These are phyloP conservation scores for Pseudopyricularia cyperi DNA, from an alignment of 2,329 filamentous ascomycete genomes.

Conservation along the genomic window DNA sequence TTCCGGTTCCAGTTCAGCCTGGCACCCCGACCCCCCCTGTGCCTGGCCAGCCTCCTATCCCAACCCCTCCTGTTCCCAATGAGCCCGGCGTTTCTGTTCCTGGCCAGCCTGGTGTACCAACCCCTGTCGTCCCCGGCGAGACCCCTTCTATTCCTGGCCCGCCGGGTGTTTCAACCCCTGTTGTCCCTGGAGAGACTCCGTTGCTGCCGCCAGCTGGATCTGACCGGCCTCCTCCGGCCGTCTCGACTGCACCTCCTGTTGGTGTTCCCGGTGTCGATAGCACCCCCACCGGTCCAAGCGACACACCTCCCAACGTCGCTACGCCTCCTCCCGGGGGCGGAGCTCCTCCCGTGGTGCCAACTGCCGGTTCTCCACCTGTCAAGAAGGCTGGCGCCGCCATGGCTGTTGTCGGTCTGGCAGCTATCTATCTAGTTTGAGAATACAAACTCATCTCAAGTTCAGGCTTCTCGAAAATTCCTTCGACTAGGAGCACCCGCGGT, in stretches of 20 bases:
- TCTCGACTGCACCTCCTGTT: background rate
- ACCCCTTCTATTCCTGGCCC: constrained; percentile 7
- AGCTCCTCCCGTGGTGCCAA: constrained; percentile 8
- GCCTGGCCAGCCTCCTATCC: background rate
- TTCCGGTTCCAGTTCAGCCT: background rate
- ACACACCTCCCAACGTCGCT: background rate
- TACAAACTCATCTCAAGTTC: background rate
- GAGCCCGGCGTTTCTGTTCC: background rate
- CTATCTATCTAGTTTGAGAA: constrained; percentile 26
- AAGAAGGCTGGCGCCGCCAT: constrained; percentile 19
- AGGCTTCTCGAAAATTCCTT: background rate
- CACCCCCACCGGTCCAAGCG: constrained; percentile 4
- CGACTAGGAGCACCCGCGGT: background rate
- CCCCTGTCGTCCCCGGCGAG: background rate
- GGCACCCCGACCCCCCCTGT: background rate
- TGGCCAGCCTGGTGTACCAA: background rate
- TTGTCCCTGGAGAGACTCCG: background rate
- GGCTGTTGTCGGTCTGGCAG: constrained; percentile 23
- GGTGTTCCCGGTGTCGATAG: background rate
- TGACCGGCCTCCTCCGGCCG: background rate
- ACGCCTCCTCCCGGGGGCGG: background rate
- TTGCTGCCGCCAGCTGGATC: background rate
- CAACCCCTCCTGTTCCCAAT: background rate
- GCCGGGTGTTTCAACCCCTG: background rate
- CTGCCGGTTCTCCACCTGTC: constrained; percentile 12